These are phyloP conservation scores for Daphne laureola DNA, from an alignment of 441 rosid species.

Conservation along the genomic window DNA sequence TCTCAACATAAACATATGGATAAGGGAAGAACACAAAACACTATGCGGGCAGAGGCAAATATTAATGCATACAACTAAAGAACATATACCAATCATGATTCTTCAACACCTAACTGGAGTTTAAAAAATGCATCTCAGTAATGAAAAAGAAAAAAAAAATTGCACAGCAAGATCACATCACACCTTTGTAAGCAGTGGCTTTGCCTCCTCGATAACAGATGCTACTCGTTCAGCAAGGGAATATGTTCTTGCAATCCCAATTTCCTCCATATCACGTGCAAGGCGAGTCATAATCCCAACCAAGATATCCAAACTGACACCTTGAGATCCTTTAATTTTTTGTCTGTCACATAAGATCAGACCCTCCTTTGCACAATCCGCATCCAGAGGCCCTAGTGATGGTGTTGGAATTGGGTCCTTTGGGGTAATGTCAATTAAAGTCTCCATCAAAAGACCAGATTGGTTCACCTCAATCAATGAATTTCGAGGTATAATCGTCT, in stretches of 20 bases:
- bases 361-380: slow-evolving; percentile 74
- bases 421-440: slow-evolving; percentile 86
- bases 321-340: slow-evolving; percentile 75
- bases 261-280: slow-evolving; percentile 78
- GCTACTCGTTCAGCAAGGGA: slow-evolving; percentile 69
- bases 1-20: too few species aligned
- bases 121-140: not conserved
- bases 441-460: slow-evolving; percentile 96
- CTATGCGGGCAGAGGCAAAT: too few species aligned
- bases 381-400: slow-evolving; percentile 64
- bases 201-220: slow-evolving; percentile 76
- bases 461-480: slow-evolving; percentile 88
- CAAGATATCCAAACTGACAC: slow-evolving; percentile 86
- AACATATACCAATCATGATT: not conserved
- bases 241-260: slow-evolving; percentile 65
- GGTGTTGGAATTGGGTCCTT: slow-evolving; percentile 85
- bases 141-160: slow-evolving; percentile 12
- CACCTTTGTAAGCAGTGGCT: slow-evolving; percentile 86
- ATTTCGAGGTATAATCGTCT: slow-evolving; percentile 79
- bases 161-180: slow-evolving; percentile 22
- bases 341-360: slow-evolving; percentile 83
- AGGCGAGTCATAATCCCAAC: slow-evolving; percentile 87
- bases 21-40: too few species aligned
- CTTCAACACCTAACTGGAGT: not conserved
- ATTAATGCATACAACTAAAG: not conserved